Evolutionary conservation across 192 early-diverging fungal species (phyloP), one percentile per base, ranked within the genome.

Genomic region (Physocladia obscura): DNA sequence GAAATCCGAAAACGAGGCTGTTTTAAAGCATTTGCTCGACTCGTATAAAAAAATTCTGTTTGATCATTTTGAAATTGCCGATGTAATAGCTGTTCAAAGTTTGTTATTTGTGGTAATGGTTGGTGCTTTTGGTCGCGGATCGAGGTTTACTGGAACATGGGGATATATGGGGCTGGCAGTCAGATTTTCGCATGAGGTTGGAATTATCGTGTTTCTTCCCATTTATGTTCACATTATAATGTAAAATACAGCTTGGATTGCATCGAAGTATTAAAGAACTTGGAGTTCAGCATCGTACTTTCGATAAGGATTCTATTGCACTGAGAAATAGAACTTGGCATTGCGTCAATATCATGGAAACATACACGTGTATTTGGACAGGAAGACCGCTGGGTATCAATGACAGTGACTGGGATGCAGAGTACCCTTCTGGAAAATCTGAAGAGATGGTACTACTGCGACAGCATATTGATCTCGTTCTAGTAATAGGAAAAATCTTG

Each of bases 301-400:
- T 69, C n/a, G 47, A 35, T 26, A 34, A 59, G 35, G 44, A 49
- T 1, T 30, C 55, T 15, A 57, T 69, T 6, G 67, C 57, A 13
- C 21, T 56, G 13, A 27, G 67, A 47, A 49, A 56, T 19, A 31
- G 67, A 15, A 69, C 67, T 22, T 69, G 67, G 67, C 55, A 60
- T 31, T 69, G 67, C 30, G 67, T 69, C n/a, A 38, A 59, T 52
- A 69, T 69, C 31, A 37, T 56, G 38, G 67, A 69, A 44, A 69
- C 67, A 22, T 69, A 69, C 37, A 69, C 48, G 22, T 24, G 67
- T 22, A 58, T 69, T 27, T 60, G 57, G 67, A 69, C 55, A 6
- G 67, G 67, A 15, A 31, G 67, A 24, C 67, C 67, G 19, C 21
- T 59, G 11, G 67, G 55, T 4, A 69, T 69, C 24, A 52, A 69